Evolutionary conservation across 2,329 filamentous ascomycete species (phyloP).

Genomic region (Monilinia fructigena): DNA sequence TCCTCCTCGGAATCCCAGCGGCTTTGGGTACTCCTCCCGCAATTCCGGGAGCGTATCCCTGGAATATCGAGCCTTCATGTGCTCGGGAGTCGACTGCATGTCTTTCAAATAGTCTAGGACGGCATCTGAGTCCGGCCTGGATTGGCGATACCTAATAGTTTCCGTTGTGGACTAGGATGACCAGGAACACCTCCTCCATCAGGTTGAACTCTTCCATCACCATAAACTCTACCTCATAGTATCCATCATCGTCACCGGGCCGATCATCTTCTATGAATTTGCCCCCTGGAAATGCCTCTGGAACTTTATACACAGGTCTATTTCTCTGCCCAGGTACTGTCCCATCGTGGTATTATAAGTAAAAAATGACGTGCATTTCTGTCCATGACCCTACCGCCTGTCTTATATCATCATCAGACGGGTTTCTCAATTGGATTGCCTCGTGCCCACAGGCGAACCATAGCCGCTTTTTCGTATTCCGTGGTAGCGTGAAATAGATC

Average conservation of each 20-base stretch:
- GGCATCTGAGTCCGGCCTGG: not conserved
- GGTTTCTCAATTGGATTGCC: not conserved
- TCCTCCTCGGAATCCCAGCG: not conserved
- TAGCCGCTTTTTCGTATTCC: not conserved
- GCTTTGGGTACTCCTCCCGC: not conserved
- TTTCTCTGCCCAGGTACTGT: not conserved
- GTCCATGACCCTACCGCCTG: not conserved
- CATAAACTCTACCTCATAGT: not conserved
- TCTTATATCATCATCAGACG: not conserved
- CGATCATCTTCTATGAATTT: not conserved
- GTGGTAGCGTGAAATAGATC: not conserved
- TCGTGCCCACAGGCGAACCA: not conserved
- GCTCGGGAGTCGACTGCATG: not conserved
- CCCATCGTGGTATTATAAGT: not conserved
- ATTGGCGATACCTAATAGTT: not conserved
- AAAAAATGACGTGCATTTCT: not conserved
- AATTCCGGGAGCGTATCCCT: not conserved
- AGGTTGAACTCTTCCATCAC: not conserved
- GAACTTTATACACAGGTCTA: not conserved
- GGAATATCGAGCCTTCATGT: not conserved
- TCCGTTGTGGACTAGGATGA: not conserved
- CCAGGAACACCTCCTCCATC: not conserved
- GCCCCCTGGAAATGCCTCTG: not conserved
- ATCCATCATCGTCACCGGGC: too few species aligned
- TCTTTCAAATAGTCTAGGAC: not conserved